Evolutionary conservation across 2,329 filamentous ascomycete species (phyloP).

Genomic region (Macrophomina tecta): DNA sequence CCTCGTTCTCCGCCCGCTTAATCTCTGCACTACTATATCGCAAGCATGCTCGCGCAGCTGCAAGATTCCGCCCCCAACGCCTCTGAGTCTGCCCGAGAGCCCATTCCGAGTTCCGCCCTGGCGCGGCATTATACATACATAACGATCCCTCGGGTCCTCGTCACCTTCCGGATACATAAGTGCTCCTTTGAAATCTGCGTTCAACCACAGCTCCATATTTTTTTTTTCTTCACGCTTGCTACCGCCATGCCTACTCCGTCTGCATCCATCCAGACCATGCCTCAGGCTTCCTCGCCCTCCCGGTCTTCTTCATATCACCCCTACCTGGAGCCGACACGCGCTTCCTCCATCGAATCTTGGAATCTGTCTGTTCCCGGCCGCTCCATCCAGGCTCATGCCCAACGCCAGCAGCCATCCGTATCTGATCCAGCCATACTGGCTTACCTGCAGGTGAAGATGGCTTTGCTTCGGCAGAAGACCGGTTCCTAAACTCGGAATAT

Average conservation of each 20-base stretch:
- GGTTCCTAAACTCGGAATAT: not conserved
- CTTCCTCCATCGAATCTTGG: slow-evolving; percentile 29
- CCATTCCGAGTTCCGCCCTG: not conserved
- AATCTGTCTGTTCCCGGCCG: slow-evolving; percentile 29
- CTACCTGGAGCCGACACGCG: slow-evolving; percentile 22
- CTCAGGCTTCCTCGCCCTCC: not conserved
- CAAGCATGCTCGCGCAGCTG: not conserved
- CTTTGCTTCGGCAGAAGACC: slow-evolving; percentile 22
- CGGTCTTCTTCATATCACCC: slow-evolving; percentile 4
- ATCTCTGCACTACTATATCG: slow-evolving; percentile 20
- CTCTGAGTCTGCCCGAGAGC: slow-evolving; percentile 4
- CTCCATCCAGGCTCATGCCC: slow-evolving; percentile 28
- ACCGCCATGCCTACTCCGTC: slow-evolving; percentile 73
- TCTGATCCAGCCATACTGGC: slow-evolving; percentile 28
- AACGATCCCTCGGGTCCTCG: not conserved
- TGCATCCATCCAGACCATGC: slow-evolving; percentile 65
- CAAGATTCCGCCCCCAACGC: not conserved
- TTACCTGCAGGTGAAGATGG: slow-evolving; percentile 29
- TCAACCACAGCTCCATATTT: not conserved
- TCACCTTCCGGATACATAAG: slow-evolving; percentile 1
- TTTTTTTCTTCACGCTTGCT: slow-evolving; percentile 52
- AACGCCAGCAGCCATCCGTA: slow-evolving; percentile 10
- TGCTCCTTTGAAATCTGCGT: slow-evolving; percentile 1
- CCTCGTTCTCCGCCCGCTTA: slow-evolving; percentile 8
- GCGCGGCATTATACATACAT: slow-evolving; percentile 1